A percentile compares a stretch with the other conserved stretches of the same genome.
Evolutionary conservation across 371 early-diverging fungal genomes (phyloP).

Genomic region (Syncephalastrum racemosum): DNA sequence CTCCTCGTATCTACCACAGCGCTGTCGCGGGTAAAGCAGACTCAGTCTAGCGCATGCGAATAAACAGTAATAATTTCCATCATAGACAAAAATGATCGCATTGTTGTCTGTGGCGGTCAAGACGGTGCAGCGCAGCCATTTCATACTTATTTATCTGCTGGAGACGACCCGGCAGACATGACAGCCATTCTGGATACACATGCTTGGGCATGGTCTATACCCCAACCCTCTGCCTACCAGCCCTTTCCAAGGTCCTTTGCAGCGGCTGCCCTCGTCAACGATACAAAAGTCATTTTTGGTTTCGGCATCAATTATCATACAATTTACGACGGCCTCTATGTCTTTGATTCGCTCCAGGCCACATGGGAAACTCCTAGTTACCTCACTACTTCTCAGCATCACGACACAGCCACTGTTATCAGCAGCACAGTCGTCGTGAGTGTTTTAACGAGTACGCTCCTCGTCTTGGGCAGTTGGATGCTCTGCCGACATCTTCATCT

Average conservation of each 20-base stretch:
- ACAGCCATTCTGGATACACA: slow-evolving; percentile 25
- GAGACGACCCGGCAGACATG: slow-evolving; percentile 15
- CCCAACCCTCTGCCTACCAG: slow-evolving; percentile 24
- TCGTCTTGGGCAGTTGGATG: slow-evolving; percentile 7
- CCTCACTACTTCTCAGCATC: not conserved
- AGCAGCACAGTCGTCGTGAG: slow-evolving; percentile 7
- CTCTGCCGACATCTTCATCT: slow-evolving; percentile 1
- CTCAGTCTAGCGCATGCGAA: not conserved
- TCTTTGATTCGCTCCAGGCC: slow-evolving; percentile 19
- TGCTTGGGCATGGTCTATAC: slow-evolving; percentile 29
- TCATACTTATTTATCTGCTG: slow-evolving; percentile 27
- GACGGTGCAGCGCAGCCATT: slow-evolving; percentile 28
- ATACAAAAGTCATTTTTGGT: slow-evolving; percentile 29
- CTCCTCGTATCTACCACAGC: slow-evolving; percentile 29
- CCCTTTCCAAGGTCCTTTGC: slow-evolving; percentile 38
- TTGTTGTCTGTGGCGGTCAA: slow-evolving; percentile 36
- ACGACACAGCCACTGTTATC: slow-evolving; percentile 7
- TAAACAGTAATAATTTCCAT: not conserved
- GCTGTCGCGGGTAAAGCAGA: slow-evolving; percentile 31
- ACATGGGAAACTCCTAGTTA: slow-evolving; percentile 17
- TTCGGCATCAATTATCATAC: slow-evolving; percentile 37
- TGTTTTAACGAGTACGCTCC: slow-evolving; percentile 4
- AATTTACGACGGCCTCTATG: slow-evolving; percentile 30
- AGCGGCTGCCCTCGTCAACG: slow-evolving; percentile 22
- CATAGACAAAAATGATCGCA: slow-evolving; percentile 19